Conservation (phyloP, 1,139 yeast genomes). For the Suhomyces chickasaworum region DNA sequence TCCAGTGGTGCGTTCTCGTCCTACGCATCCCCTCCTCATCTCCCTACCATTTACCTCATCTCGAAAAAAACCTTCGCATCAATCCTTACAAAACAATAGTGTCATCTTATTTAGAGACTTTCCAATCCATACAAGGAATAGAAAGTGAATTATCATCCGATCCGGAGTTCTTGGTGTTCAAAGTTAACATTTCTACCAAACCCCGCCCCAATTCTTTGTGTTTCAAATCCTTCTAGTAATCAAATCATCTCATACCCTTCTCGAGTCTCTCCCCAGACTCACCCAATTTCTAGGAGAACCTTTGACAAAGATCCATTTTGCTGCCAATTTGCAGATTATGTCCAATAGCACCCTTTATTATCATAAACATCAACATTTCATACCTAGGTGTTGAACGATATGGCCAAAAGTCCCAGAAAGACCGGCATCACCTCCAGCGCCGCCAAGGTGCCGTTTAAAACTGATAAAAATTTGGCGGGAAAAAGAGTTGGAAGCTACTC, state of each 20-base stretch:
- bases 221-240: not conserved
- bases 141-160: not conserved
- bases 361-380: constrained; percentile 10
- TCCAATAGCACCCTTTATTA: constrained; percentile 8
- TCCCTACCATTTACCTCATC: constrained; percentile 16
- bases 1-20: too few species aligned
- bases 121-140: not conserved
- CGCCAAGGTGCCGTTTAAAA: constrained; percentile 10
- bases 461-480: constrained; percentile 21
- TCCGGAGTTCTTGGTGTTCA: not conserved
- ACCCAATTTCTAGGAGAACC: not conserved
- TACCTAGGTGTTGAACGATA: constrained; percentile 14
- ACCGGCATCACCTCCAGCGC: constrained; percentile 10
- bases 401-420: constrained; percentile 39
- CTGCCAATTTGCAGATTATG: constrained; percentile 8
- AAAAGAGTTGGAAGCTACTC: constrained; percentile 35
- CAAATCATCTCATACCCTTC: not conserved
- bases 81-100: not conserved
- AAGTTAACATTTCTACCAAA: not conserved
- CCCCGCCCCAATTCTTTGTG: not conserved
- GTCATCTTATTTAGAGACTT: not conserved
- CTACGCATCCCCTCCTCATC: constrained; percentile 1
- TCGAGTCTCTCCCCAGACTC: constrained; percentile 1
- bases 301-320: not conserved
- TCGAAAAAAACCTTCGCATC: constrained; percentile 13